These are phyloP conservation scores for Astrothelium subdiscretum DNA, from an alignment of 495 filamentous ascomycete genomes.

Conservation along the genomic window DNA sequence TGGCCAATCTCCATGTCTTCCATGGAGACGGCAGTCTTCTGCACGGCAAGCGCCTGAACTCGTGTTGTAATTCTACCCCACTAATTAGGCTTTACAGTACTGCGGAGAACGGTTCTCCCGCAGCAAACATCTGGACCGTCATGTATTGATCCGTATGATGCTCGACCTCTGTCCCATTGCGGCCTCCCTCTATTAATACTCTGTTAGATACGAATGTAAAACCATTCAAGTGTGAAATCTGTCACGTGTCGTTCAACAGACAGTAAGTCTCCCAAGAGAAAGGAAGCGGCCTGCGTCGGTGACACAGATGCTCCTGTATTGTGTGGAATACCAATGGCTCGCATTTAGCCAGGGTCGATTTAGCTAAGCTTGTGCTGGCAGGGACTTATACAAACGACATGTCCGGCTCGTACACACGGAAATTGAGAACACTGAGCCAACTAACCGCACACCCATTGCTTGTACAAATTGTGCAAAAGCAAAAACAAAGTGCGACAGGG, in stretches of 20 bases:
- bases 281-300: neutral
- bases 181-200: neutral
- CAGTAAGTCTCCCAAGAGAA: neutral
- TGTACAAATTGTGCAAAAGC: neutral
- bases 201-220: neutral
- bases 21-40: neutral
- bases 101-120: neutral
- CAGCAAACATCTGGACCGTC: neutral
- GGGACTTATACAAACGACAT: neutral
- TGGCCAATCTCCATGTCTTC: neutral
- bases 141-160: neutral
- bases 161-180: neutral
- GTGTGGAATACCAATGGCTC: too few species aligned
- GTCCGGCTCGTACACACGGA: neutral
- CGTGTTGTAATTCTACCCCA: neutral
- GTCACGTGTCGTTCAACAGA: neutral
- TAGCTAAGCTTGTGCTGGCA: neutral
- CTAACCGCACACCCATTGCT: neutral
- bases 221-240: neutral
- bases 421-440: neutral
- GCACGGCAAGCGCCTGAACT: neutral
- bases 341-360: too few species aligned
- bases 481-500: neutral
- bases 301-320: too few species aligned
- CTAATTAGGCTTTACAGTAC: neutral